Conservation (phyloP, 208 protist genomes). For the Plasmodiophora brassicae region DNA sequence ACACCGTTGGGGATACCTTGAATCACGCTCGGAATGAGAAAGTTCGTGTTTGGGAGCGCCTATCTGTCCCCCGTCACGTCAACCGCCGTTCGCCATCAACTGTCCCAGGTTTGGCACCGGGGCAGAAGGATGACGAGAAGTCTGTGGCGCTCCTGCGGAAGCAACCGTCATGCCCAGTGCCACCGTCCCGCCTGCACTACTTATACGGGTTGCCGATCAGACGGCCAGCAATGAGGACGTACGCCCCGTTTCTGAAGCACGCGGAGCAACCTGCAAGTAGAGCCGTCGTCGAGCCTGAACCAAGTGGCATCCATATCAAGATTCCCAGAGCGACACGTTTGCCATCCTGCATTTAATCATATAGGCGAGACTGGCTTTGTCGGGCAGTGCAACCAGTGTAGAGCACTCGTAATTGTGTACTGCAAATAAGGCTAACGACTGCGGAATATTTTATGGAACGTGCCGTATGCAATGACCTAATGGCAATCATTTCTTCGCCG, state of each 20-base stretch:
- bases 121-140: no score
- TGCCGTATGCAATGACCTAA: neutral
- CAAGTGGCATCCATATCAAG: neutral
- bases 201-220: neutral
- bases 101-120: no score
- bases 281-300: neutral
- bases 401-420: neutral
- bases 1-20: no score
- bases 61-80: no score
- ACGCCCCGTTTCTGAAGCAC: neutral
- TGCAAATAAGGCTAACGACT: neutral
- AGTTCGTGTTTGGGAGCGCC: no score
- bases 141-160: no score
- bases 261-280: neutral
- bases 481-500: neutral
- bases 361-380: neutral
- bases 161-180: no score
- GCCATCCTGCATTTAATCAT: neutral
- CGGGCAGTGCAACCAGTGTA: neutral
- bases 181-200: neutral
- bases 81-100: no score
- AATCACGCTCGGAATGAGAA: no score
- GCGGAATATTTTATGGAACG: neutral
- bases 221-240: neutral
- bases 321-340: neutral